These are phyloP conservation scores for Venturia oleaginea DNA, from an alignment of 2,329 filamentous ascomycete species.

Conservation along the genomic window DNA sequence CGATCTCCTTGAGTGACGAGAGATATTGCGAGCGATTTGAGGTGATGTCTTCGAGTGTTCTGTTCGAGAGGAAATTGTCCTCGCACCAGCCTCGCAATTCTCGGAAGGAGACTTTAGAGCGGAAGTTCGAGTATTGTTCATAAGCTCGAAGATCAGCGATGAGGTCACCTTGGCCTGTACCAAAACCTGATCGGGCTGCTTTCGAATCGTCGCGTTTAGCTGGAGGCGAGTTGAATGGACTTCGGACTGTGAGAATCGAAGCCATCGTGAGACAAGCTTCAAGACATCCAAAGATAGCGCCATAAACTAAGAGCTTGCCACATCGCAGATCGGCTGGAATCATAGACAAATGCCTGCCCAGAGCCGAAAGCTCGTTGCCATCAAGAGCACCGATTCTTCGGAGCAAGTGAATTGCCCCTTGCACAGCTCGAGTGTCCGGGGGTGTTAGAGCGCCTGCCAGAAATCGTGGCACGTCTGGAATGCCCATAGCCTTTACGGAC, in stretches of 20 bases:
- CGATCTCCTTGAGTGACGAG: slow-evolving; percentile 74
- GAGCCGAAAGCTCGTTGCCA: slow-evolving; percentile 75
- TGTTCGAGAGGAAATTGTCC: slow-evolving; percentile 72
- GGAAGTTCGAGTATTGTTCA: slow-evolving; percentile 67
- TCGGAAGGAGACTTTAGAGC: slow-evolving; percentile 47
- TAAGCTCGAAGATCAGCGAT: slow-evolving; percentile 80
- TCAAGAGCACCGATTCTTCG: slow-evolving; percentile 82
- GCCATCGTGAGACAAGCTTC: slow-evolving; percentile 84
- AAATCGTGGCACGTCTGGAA: slow-evolving; percentile 71
- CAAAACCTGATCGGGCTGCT: slow-evolving; percentile 65
- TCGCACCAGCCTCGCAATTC: slow-evolving; percentile 69
- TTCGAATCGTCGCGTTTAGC: slow-evolving; percentile 77
- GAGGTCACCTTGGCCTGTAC: slow-evolving; percentile 71
- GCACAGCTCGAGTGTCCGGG: slow-evolving; percentile 74
- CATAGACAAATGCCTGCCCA: slow-evolving; percentile 88
- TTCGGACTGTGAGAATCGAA: slow-evolving; percentile 80
- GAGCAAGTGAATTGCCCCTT: slow-evolving; percentile 71
- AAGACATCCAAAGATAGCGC: slow-evolving; percentile 84
- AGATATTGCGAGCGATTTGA: slow-evolving; percentile 82
- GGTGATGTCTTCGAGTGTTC: slow-evolving; percentile 79
- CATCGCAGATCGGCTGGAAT: slow-evolving; percentile 89
- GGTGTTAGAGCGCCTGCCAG: slow-evolving; percentile 81
- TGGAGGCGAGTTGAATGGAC: slow-evolving; percentile 76
- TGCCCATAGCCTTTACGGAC: slow-evolving; percentile 90
- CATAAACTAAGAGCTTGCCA: slow-evolving; percentile 91